Evolutionary conservation across 129 eudicot genomes (phyloP).

Genomic region (Artemisia tridentata): DNA sequence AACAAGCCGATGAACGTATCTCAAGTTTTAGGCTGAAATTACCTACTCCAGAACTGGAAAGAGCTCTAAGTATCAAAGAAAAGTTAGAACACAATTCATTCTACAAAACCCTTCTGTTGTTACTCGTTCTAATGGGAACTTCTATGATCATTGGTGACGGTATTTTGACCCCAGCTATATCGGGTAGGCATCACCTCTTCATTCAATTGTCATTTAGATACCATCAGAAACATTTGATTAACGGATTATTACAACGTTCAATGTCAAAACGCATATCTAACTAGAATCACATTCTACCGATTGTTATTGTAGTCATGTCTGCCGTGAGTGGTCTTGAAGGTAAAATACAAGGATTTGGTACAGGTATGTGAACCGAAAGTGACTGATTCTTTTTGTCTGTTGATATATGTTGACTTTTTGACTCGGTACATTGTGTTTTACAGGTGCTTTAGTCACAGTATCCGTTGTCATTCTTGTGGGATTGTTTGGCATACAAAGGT

Average conservation of each 20-base stretch:
- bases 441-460: constrained; percentile 81
- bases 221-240: not conserved
- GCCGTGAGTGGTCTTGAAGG: constrained; percentile 98
- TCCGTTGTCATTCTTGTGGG: constrained; percentile 73
- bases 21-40: constrained; percentile 86
- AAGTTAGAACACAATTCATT: constrained; percentile 61
- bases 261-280: not conserved
- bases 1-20: constrained; percentile 83
- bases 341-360: constrained; percentile 72
- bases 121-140: constrained; percentile 91
- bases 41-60: constrained; percentile 89
- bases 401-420: constrained; percentile 4
- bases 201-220: no score
- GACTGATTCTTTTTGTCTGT: not conserved
- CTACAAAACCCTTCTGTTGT: constrained; percentile 70
- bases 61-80: constrained; percentile 84
- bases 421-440: constrained; percentile 6
- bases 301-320: constrained; percentile 68
- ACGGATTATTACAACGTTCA: not conserved
- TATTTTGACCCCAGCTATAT: constrained; percentile 92
- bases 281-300: constrained; percentile 1
- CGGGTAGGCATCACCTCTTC: constrained; percentile 43
- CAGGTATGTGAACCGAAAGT: constrained; percentile 50
- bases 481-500: constrained; percentile 83
- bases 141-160: constrained; percentile 99